Percentiles rank a stretch among this genome's conserved stretches.
phyloP scores from a whole-genome alignment of 2,329 filamentous ascomycete genomes.

The Aspergillus uvarum region DNA sequence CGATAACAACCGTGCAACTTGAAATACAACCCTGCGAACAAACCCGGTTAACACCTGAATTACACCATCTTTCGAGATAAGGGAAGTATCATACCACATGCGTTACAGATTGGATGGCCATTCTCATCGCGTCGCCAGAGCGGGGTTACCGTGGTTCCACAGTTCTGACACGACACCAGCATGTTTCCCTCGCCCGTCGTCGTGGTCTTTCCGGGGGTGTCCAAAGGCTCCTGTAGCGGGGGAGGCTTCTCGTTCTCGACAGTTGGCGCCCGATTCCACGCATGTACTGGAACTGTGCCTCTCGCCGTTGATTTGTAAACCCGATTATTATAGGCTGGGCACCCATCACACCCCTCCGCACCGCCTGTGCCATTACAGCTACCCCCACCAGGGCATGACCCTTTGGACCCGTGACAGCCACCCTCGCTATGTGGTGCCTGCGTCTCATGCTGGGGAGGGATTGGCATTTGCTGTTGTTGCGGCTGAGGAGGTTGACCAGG shows the following conservation, averaged over 20 bases:
- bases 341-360: conserved; percentile 90
- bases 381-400: conserved; percentile 93
- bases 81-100: conserved; percentile 71
- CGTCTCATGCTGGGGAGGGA: conserved; percentile 25
- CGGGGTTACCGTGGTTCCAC: conserved; percentile 92
- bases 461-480: conserved; percentile 3
- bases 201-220: conserved; percentile 24
- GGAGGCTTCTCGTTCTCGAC: conserved; percentile 24
- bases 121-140: conserved; percentile 92
- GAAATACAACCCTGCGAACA: conserved; percentile 77
- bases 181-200: conserved; percentile 44
- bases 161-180: conserved; percentile 94
- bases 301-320: conserved; percentile 76
- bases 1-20: conserved; percentile 93
- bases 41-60: neutral
- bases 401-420: conserved; percentile 53
- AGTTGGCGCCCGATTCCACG: conserved; percentile 34
- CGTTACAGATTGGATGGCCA: conserved; percentile 97
- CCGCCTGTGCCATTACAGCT: conserved; percentile 95
- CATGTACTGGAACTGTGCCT: conserved; percentile 36
- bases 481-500: neutral
- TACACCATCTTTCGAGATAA: neutral
- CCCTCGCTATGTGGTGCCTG: conserved; percentile 34
- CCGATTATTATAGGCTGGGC: conserved; percentile 95
- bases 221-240: conserved; percentile 22